A percentile compares a stretch with the other conserved stretches of the same genome.
These are phyloP conservation scores for Gentiana straminea DNA, from an alignment of 257 asterid genomes.

Conservation along the genomic window DNA sequence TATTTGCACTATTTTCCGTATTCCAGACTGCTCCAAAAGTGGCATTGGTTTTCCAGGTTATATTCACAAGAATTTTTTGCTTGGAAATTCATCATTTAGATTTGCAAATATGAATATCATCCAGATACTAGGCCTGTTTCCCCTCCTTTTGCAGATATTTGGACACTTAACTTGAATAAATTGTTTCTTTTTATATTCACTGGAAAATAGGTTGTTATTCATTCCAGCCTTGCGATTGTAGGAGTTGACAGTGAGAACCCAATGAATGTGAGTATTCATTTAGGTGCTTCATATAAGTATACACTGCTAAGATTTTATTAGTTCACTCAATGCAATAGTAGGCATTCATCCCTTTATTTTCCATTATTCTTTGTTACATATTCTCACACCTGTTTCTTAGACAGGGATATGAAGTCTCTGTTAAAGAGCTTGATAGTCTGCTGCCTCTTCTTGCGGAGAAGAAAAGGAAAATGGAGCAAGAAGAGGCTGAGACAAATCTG, in stretches of 20 bases:
- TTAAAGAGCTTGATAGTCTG: slow-evolving; percentile 69
- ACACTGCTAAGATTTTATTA: not conserved
- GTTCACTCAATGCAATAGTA: not conserved
- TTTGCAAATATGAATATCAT: not conserved
- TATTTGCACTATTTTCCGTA: too few species aligned
- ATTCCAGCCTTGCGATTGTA: too few species aligned
- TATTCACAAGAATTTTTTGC: not conserved
- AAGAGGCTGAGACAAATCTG: slow-evolving; percentile 84
- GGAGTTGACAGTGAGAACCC: not conserved
- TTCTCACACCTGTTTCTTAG: slow-evolving; percentile 31
- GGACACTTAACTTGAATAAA: too few species aligned
- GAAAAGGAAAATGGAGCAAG: slow-evolving; percentile 88
- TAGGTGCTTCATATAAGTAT: not conserved
- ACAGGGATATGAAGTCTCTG: slow-evolving; percentile 89
- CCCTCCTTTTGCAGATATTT: too few species aligned
- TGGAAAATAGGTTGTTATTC: too few species aligned
- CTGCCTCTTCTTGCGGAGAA: slow-evolving; percentile 65
- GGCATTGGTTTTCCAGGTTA: not conserved
- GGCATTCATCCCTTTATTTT: not conserved
- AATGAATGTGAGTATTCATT: not conserved
- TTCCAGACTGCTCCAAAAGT: too few species aligned
- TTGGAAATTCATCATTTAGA: not conserved
- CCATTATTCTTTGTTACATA: slow-evolving; percentile 3
- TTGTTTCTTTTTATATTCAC: too few species aligned
- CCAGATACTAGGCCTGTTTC: not conserved